These are phyloP conservation scores for Arabis alpina DNA, from an alignment of 345 rosid species.

Conservation along the genomic window DNA sequence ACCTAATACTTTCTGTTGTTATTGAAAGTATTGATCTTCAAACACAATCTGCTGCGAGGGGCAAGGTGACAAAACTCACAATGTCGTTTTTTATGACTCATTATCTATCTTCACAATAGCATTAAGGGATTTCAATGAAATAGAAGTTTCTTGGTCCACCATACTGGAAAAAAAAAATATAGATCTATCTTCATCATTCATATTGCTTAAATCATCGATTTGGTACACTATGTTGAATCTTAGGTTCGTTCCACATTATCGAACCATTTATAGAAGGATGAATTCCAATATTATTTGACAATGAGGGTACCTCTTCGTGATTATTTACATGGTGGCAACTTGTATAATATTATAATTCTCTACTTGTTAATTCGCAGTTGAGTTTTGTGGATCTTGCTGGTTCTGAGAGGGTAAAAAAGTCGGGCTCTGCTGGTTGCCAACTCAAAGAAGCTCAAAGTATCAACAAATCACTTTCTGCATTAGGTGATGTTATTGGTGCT, in stretches of 20 bases:
- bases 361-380: constrained; percentile 55
- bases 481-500: constrained; percentile 94
- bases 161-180: neutral
- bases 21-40: constrained; percentile 97
- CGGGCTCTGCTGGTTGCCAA: constrained; percentile 85
- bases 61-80: constrained; percentile 62
- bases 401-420: constrained; percentile 92
- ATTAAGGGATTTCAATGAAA: constrained; percentile 9
- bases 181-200: neutral
- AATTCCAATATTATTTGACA: no score
- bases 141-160: constrained; percentile 3
- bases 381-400: constrained; percentile 99
- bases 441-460: constrained; percentile 99
- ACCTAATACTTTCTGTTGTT: constrained; percentile 81
- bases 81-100: constrained; percentile 3
- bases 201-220: constrained; percentile 9
- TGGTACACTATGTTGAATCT: constrained; percentile 8
- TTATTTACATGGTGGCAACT: constrained; percentile 23
- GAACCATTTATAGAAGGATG: neutral
- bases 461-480: constrained; percentile 94
- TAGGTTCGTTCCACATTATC: constrained; percentile 15
- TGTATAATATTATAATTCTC: constrained; percentile 5
- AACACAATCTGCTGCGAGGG: constrained; percentile 85
- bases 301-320: no score
- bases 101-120: neutral